Evolutionary conservation across 345 rosid genomes (phyloP).

Genomic region (Populus nigra): DNA sequence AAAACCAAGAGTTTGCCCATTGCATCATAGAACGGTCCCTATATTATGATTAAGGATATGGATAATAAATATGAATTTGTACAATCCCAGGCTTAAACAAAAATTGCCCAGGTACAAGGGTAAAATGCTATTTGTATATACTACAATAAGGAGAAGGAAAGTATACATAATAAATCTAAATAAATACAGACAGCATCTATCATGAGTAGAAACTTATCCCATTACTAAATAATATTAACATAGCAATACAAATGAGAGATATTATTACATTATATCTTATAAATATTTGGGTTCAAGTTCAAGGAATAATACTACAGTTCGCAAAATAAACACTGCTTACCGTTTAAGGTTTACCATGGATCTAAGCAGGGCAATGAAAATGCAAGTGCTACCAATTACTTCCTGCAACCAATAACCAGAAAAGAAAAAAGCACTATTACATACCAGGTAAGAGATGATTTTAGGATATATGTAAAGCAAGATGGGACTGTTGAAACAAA

Average conservation of each 20-base stretch:
- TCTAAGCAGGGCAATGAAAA: constrained; percentile 74
- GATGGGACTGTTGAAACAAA: not conserved
- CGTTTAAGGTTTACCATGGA: constrained; percentile 80
- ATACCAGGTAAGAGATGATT: not conserved
- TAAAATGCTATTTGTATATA: too few relatives aligned
- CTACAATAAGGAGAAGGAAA: too few relatives aligned
- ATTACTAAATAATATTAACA: too few relatives aligned
- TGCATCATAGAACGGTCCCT: too few relatives aligned
- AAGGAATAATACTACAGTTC: not conserved
- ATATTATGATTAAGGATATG: too few relatives aligned
- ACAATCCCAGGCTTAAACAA: not conserved
- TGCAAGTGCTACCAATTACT: constrained; percentile 79
- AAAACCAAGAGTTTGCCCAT: too few relatives aligned
- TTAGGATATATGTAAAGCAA: not conserved
- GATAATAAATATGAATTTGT: not conserved
- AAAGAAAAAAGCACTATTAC: not conserved
- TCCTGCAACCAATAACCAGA: constrained; percentile 51
- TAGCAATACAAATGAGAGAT: too few relatives aligned
- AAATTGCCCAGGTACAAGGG: not conserved
- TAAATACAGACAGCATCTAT: too few relatives aligned
- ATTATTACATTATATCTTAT: too few relatives aligned
- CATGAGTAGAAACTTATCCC: too few relatives aligned
- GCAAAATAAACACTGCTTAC: constrained; percentile 42
- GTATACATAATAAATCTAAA: too few relatives aligned
- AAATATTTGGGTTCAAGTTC: not conserved